phyloP scores from a whole-genome alignment of 2,329 filamentous ascomycete genomes.

The Paracorniculantispora psalliotae region DNA sequence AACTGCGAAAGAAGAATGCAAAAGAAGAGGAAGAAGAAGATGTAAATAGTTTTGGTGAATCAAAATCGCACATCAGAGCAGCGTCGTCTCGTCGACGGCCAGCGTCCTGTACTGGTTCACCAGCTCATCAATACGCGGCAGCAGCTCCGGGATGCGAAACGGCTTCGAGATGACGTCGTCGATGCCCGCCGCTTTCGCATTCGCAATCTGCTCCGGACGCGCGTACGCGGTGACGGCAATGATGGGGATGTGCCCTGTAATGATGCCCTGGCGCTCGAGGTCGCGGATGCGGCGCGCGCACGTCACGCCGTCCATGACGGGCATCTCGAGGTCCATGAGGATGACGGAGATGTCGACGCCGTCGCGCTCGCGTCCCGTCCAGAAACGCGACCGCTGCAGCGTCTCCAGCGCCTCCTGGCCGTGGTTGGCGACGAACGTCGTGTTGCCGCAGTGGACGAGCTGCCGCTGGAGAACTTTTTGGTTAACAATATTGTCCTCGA shows the following conservation, averaged over 20 bases:
- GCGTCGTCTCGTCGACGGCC: neutral
- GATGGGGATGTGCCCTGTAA: slow-evolving; percentile 65
- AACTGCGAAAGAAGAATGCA: neutral
- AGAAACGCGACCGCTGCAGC: slow-evolving; percentile 51
- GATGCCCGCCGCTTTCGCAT: slow-evolving; percentile 67
- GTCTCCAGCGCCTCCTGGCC: slow-evolving; percentile 58
- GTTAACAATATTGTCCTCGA: slow-evolving; percentile 65
- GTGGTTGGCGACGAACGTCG: slow-evolving; percentile 59
- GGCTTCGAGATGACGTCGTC: slow-evolving; percentile 77
- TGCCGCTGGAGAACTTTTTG: slow-evolving; percentile 60
- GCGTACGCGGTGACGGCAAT: slow-evolving; percentile 83
- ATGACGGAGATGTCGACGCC: slow-evolving; percentile 60
- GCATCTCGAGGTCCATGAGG: slow-evolving; percentile 80
- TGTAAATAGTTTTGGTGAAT: neutral
- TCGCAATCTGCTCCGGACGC: slow-evolving; percentile 66
- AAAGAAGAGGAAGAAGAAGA: neutral
- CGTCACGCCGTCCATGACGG: slow-evolving; percentile 75
- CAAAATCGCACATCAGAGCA: neutral
- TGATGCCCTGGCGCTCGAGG: slow-evolving; percentile 56
- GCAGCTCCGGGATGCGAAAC: slow-evolving; percentile 67
- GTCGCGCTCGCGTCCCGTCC: slow-evolving; percentile 42
- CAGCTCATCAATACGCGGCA: slow-evolving; percentile 61
- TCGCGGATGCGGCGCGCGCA: slow-evolving; percentile 66
- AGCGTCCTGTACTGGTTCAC: slow-evolving; percentile 34
- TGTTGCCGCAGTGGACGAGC: slow-evolving; percentile 55